These are phyloP conservation scores for Magnusiomyces paraingens DNA, from an alignment of 1,139 yeast genomes.

Conservation along the genomic window DNA sequence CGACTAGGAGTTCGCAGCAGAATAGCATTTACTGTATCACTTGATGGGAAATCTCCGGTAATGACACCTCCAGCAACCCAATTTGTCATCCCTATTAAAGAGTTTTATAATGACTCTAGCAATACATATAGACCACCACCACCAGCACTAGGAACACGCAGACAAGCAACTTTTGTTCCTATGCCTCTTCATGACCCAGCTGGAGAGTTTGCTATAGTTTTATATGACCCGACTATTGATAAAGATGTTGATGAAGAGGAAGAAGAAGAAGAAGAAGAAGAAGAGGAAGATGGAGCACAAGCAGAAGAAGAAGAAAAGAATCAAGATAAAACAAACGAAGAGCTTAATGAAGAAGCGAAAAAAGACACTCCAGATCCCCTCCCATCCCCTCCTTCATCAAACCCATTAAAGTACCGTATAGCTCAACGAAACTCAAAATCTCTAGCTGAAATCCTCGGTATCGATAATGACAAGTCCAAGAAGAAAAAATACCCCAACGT, in stretches of 20 bases:
- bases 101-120: constrained; percentile 25
- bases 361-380: background rate
- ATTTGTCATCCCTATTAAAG: constrained; percentile 37
- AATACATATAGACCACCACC: constrained; percentile 42
- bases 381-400: constrained; percentile 15
- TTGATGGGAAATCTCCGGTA: background rate
- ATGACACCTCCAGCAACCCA: constrained; percentile 3
- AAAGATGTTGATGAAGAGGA: constrained; percentile 26
- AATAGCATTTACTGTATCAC: background rate
- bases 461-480: constrained; percentile 41
- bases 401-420: constrained; percentile 30
- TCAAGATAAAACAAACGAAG: constrained; percentile 19
- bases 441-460: constrained; percentile 76
- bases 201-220: constrained; percentile 87
- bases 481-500: constrained; percentile 64
- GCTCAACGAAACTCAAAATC: constrained; percentile 47
- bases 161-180: constrained; percentile 66
- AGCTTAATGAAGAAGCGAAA: background rate
- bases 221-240: constrained; percentile 92
- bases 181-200: constrained; percentile 90
- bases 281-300: constrained; percentile 19
- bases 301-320: constrained; percentile 18
- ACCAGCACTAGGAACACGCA: constrained; percentile 75
- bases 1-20: constrained; percentile 1
- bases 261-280: constrained; percentile 19